Evolutionary conservation across 1,284 basidiomycete species (phyloP), one percentile per base, ranked within the genome.

Genomic region (Heterobasidion occidentale): DNA sequence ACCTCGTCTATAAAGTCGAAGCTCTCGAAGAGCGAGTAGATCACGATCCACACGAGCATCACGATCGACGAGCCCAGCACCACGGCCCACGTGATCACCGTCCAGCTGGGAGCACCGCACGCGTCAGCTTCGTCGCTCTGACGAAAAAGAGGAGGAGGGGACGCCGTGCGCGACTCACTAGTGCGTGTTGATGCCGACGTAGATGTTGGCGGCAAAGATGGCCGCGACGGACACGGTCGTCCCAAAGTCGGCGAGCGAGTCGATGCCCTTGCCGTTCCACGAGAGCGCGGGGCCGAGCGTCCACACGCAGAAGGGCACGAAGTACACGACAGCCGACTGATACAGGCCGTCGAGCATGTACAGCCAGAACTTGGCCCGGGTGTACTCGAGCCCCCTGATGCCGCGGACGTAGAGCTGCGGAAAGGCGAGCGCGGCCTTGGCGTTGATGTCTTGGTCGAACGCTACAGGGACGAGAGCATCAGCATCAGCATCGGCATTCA

Each of bases 271-370:
- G 14, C 91, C 92, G 57, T 83, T 84, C 78, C 80, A 88, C 9
- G 89, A 88, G 1, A 79, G 74, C 45, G 85, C 69, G 19, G 79
- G 64, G 11, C 83, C 88, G 60, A 83, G 70, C 45, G 73, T 80
- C 86, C 84, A 97, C 33, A 86, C 83, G 53, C 90, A 72, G 69
- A 84, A 95, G 0, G 95, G 92, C 63, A 98, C 80, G 75, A 92
- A 97, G 76, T 90, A 98, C 48, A 94, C 86, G 59, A 98, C 82
- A 0, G 77, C 84, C 0, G 94, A 95, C 69, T 98, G 95, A 71
- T 95, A 98, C 45, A 97, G 73, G 47, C 94, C 96, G 69, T 98
- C 96, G 15, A 86, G 68, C 90, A 98, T 96, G 73, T 95, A 97
- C 54, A 88, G 69, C 92, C 94, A 98, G 76, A 98, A 98, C 70